Base-by-base conservation (phyloP, 2,329 filamentous ascomycete species). In the Colletotrichum eleusines region DNA sequence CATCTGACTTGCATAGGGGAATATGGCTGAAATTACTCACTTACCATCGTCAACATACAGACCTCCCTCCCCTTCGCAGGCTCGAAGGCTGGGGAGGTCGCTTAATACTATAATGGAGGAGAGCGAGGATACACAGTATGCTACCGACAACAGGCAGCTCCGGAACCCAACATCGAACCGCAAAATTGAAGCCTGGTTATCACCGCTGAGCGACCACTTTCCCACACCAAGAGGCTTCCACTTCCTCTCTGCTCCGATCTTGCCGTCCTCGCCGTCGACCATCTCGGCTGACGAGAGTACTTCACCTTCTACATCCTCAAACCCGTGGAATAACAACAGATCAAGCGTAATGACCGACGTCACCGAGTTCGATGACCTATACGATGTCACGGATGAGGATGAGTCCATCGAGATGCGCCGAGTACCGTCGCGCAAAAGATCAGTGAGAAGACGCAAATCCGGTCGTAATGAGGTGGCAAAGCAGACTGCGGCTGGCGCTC, bases 311-410 rank as follows among this genome's bases (percentile, higher is more conserved):
- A 85, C 83, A 12, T 87, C 85, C 50, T 89, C 88, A 28, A 86
- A 88, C 73, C 85, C 85, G 33, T 90, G 91, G 92, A 90, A 87
- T 73, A 86, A 79, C 72, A 86, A 80, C 73, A 85, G 89, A 75
- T 84, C 85, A 76, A 92, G 87, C 83, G 81, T 85, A 75, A 84
- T 87, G 78, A 91, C 91, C 74, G 88, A 89, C 75, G 86, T 87
- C 73, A 93, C 89, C 74, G 91, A 94, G 74, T 95, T 95, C 76
- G 93, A 97, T 80, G 94, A 97, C 76, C 84, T 97, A 59, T 97
- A 97, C 80, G 93, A 96, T 80, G 87, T 94, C 51, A 94, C 93
- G 20, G 94, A 97, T 74, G 90, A 94, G 65, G 94, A 97, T 75
- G 86, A 88, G 31, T 38, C 60, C 11, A 55, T 54, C 28, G 54